These are phyloP conservation scores for Solanum sejunctum DNA, from an alignment of 257 asterid genomes.

Conservation along the genomic window DNA sequence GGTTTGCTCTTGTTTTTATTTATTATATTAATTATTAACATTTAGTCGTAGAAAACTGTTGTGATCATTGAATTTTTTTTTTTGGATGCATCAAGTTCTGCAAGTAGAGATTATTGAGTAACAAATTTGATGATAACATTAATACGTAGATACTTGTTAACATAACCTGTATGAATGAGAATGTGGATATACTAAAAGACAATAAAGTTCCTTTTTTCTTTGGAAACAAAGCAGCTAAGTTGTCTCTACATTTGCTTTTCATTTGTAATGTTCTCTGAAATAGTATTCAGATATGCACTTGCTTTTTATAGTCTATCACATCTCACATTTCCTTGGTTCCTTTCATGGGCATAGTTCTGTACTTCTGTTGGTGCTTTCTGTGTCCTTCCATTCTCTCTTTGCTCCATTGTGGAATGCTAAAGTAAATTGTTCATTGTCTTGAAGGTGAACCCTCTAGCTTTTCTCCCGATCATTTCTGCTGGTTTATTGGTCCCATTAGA, in stretches of 20 bases:
- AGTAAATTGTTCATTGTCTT: background rate
- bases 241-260: background rate
- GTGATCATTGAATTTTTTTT: background rate
- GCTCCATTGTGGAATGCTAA: background rate
- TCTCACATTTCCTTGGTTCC: background rate
- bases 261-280: background rate
- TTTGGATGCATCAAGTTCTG: background rate
- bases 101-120: background rate
- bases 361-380: background rate
- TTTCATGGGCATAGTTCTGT: background rate
- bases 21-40: background rate
- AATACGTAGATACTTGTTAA: background rate
- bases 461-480: background rate
- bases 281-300: background rate
- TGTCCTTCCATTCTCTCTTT: background rate
- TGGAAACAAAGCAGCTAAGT: background rate
- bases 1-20: background rate
- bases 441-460: background rate
- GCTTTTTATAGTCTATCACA: background rate
- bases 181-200: background rate
- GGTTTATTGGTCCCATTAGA: background rate
- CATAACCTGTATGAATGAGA: background rate
- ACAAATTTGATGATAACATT: background rate
- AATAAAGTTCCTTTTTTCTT: background rate
- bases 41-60: background rate